These are phyloP conservation scores for Nigrograna mackinnonii DNA, from an alignment of 2,329 filamentous ascomycete genomes.

Conservation along the genomic window DNA sequence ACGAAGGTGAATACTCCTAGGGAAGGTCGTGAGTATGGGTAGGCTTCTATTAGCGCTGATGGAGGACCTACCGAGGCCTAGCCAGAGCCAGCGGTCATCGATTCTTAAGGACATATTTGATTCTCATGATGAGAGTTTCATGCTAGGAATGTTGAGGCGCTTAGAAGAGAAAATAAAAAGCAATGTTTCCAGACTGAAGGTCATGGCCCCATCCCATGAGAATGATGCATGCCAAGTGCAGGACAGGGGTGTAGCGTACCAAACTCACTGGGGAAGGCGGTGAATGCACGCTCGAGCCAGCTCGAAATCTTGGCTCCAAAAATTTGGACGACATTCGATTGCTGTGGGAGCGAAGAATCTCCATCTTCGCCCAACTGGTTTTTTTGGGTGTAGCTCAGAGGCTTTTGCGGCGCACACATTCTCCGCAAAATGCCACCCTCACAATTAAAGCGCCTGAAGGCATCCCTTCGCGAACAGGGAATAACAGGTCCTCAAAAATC, in stretches of 20 bases:
- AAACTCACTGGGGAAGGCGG: slow-evolving; percentile 9
- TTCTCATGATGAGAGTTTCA: slow-evolving; percentile 3
- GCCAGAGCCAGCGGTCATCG: slow-evolving; percentile 51
- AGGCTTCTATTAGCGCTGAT: slow-evolving; percentile 34
- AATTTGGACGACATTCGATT: slow-evolving; percentile 5
- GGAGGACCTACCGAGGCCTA: slow-evolving; percentile 43
- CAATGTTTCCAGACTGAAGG: no score
- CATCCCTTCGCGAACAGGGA: slow-evolving; percentile 85
- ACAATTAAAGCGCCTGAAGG: slow-evolving; percentile 93
- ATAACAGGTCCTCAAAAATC: slow-evolving; percentile 90
- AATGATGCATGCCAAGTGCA: no score
- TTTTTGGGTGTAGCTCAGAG: no score
- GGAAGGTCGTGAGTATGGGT: slow-evolving; percentile 43
- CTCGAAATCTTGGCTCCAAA: slow-evolving; percentile 15
- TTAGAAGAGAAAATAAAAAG: no score
- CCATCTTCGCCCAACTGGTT: no score
- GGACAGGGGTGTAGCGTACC: no score
- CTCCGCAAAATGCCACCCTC: slow-evolving; percentile 77
- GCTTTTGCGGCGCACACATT: neutral
- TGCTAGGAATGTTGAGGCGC: no score
- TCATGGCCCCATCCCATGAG: no score
- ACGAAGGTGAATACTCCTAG: slow-evolving; percentile 60
- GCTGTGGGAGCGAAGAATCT: no score
- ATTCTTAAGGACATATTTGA: slow-evolving; percentile 39
- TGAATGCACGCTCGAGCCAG: slow-evolving; percentile 17